Percentiles rank a stretch among this genome's conserved stretches.
phyloP scores from a whole-genome alignment of 345 rosid genomes.

The Eutrema yunnanense region DNA sequence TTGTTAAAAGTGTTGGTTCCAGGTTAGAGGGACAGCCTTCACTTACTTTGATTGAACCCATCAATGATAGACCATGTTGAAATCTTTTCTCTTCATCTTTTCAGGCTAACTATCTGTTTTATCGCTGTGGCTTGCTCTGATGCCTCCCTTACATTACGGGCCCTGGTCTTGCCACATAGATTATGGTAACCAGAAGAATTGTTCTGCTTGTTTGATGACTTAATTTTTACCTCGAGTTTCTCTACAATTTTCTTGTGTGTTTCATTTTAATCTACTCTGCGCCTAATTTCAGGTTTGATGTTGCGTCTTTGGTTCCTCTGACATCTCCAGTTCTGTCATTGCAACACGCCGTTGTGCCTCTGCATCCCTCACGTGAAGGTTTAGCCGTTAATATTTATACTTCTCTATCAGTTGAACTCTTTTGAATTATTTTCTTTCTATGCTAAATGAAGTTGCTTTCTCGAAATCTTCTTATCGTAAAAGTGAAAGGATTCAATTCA shows the following conservation, averaged over 20 bases:
- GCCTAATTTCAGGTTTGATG: conserved; percentile 68
- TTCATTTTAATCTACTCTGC: neutral
- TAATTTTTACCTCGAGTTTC: neutral
- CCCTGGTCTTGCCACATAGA: conserved; percentile 74
- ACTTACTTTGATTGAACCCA: neutral
- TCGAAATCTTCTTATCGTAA: neutral
- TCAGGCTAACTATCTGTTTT: conserved; percentile 84
- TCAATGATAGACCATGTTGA: neutral
- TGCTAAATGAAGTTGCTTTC: neutral
- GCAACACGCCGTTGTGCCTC: conserved; percentile 61
- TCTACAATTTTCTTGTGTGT: neutral
- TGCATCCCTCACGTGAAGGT: conserved; percentile 44
- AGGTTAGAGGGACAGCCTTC: conserved; percentile 40
- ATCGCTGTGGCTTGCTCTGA: conserved; percentile 84
- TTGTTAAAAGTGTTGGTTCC: conserved; percentile 66
- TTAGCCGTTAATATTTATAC: neutral
- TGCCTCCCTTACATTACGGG: conserved; percentile 80
- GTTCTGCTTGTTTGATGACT: conserved; percentile 7
- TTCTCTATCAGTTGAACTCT: neutral
- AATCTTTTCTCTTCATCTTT: neutral
- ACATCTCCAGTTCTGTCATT: conserved; percentile 71
- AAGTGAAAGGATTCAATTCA: neutral
- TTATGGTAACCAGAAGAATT: conserved; percentile 57
- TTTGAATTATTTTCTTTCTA: neutral
- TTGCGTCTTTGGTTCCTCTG: conserved; percentile 60